Evolutionary conservation across 441 rosid species (phyloP).

Genomic region (Pelargonium australe): DNA sequence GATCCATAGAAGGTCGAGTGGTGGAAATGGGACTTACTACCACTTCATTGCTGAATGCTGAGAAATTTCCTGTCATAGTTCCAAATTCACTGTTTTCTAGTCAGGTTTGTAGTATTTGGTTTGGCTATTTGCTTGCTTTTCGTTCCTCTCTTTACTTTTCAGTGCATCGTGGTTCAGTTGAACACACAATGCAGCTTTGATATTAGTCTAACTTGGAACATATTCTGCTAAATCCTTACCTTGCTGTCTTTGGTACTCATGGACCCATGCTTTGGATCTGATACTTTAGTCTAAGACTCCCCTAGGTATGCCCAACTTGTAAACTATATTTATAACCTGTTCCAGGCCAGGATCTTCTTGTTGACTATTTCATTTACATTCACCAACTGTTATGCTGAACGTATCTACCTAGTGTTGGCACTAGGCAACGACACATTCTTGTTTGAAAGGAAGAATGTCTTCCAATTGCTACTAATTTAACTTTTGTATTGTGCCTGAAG

Average conservation of each 20-base stretch:
- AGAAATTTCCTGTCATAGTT: constrained; percentile 73
- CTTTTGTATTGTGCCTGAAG: background rate
- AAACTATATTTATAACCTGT: background rate
- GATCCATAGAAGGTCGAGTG: constrained; percentile 84
- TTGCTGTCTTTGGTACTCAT: background rate
- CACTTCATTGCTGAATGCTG: constrained; percentile 64
- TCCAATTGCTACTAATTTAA: background rate
- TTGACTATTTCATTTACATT: background rate
- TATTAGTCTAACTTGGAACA: background rate
- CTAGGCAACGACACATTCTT: background rate
- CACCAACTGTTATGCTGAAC: background rate
- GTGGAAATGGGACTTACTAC: constrained; percentile 85
- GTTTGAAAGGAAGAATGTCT: background rate
- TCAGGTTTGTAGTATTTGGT: constrained; percentile 45
- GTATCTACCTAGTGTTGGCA: background rate
- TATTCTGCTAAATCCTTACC: background rate
- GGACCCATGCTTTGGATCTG: background rate
- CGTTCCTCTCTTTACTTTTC: background rate
- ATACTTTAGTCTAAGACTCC: background rate
- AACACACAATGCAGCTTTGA: background rate
- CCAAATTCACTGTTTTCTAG: constrained; percentile 91
- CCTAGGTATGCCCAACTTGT: background rate
- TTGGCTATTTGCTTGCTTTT: constrained; percentile 3
- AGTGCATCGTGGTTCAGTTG: background rate
- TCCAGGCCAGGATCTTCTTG: background rate